Evolutionary conservation across 306 rosid genomes (phyloP).

Genomic region (Pterocarpus santalinus): DNA sequence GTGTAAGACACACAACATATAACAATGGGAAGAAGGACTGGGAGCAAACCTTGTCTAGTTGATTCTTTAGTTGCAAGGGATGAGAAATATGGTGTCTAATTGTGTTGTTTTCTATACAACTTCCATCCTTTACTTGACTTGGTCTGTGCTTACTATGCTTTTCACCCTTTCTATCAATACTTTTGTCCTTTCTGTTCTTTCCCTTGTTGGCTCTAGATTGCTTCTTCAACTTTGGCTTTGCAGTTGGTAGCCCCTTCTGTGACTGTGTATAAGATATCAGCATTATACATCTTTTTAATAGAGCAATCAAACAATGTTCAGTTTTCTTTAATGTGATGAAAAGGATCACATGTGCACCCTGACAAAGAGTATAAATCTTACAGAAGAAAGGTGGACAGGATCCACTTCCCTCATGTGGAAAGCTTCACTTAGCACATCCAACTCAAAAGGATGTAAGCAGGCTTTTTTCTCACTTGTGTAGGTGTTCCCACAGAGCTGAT

Average conservation of each 20-base stretch:
- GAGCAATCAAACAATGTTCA: slow-evolving; percentile 1
- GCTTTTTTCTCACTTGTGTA: slow-evolving; percentile 61
- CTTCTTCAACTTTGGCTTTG: slow-evolving; percentile 32
- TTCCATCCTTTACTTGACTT: slow-evolving; percentile 48
- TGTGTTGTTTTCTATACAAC: slow-evolving; percentile 49
- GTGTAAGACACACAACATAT: background rate
- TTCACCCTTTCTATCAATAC: slow-evolving; percentile 1
- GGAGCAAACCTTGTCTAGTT: slow-evolving; percentile 48
- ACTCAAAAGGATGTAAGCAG: slow-evolving; percentile 63
- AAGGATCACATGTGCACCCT: slow-evolving; percentile 10
- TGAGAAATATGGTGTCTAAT: slow-evolving; percentile 23
- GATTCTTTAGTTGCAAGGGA: slow-evolving; percentile 39
- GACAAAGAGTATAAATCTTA: slow-evolving; percentile 34
- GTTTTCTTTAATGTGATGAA: slow-evolving; percentile 15
- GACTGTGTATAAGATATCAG: slow-evolving; percentile 14
- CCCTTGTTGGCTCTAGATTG: slow-evolving; percentile 27
- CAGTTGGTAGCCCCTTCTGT: slow-evolving; percentile 38
- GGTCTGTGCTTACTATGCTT: slow-evolving; percentile 34
- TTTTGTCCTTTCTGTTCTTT: slow-evolving; percentile 41
- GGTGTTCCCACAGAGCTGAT: slow-evolving; percentile 77
- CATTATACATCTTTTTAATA: background rate
- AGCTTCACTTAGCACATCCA: slow-evolving; percentile 55
- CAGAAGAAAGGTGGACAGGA: slow-evolving; percentile 42
- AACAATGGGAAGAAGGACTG: slow-evolving; percentile 3
- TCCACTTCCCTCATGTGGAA: slow-evolving; percentile 45